A percentile compares a stretch with the other conserved stretches of the same genome.
Evolutionary conservation across 805 yeast genomes (phyloP).

Genomic region (Metschnikowia colocasiae): DNA sequence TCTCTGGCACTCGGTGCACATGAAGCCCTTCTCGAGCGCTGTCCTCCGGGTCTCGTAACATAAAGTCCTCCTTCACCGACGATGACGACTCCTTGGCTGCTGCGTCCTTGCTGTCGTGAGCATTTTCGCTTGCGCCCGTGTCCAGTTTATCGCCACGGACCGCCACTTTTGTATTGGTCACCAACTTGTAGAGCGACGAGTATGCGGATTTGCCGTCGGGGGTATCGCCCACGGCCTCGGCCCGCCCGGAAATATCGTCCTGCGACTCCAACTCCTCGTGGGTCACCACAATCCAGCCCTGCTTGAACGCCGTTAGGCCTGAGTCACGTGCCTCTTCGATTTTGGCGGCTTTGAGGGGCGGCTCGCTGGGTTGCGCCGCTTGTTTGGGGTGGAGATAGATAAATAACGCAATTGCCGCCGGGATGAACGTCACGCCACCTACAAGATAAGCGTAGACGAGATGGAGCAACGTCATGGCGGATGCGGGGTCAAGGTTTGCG

Average conservation of each 20-base stretch:
- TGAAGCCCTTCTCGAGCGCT: neutral
- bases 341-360: conserved; percentile 53
- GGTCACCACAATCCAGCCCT: conserved; percentile 85
- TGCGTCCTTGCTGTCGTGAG: neutral
- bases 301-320: conserved; percentile 60
- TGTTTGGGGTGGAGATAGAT: conserved; percentile 40
- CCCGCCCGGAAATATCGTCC: conserved; percentile 45
- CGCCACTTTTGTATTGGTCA: conserved; percentile 28
- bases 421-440: conserved; percentile 83
- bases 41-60: neutral
- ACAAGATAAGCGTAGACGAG: conserved; percentile 51
- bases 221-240: conserved; percentile 41
- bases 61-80: neutral
- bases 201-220: conserved; percentile 52
- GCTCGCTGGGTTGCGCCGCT: conserved; percentile 16
- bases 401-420: conserved; percentile 43
- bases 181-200: conserved; percentile 56
- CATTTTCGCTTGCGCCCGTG: neutral
- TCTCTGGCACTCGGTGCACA: neutral
- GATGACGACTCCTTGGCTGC: neutral
- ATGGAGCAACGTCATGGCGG: conserved; percentile 9
- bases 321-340: conserved; percentile 56
- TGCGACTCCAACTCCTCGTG: conserved; percentile 55
- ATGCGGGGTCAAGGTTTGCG: neutral
- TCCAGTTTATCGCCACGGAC: neutral